Conservation (phyloP, 352 stramenopile genomes). For the Phytophthora cactorum region DNA sequence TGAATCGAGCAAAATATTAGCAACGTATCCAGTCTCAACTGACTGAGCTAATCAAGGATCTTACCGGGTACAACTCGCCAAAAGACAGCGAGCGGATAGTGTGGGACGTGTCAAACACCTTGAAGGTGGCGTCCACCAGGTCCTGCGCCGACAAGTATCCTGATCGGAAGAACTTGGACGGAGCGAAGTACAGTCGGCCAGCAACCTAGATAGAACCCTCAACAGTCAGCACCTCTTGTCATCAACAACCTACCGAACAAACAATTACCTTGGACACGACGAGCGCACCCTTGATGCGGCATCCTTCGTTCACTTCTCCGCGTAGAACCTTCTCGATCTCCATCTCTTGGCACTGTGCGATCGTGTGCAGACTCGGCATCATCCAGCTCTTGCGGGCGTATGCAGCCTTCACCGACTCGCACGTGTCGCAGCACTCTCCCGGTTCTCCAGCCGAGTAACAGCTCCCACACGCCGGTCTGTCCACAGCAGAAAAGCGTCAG, state of each 20-base stretch:
- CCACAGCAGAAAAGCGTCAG: slow-evolving; percentile 7
- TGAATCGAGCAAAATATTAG: background rate
- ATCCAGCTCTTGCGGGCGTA: slow-evolving; percentile 78
- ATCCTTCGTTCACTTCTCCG: slow-evolving; percentile 79
- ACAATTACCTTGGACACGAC: slow-evolving; percentile 72
- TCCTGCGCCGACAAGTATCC: slow-evolving; percentile 75
- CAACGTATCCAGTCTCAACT: background rate
- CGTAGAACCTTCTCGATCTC: slow-evolving; percentile 82
- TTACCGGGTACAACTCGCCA: slow-evolving; percentile 75
- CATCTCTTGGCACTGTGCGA: slow-evolving; percentile 77
- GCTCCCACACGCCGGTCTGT: slow-evolving; percentile 68
- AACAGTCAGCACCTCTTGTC: slow-evolving; percentile 4
- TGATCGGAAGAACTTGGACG: slow-evolving; percentile 83
- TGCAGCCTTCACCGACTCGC: slow-evolving; percentile 63
- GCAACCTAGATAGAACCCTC: slow-evolving; percentile 53
- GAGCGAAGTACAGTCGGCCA: slow-evolving; percentile 83
- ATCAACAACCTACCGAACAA: background rate
- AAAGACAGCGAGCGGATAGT: slow-evolving; percentile 74
- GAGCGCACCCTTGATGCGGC: slow-evolving; percentile 74
- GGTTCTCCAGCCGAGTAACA: slow-evolving; percentile 78
- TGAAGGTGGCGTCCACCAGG: slow-evolving; percentile 71
- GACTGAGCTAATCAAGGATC: background rate
- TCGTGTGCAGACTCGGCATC: slow-evolving; percentile 80
- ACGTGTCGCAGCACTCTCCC: slow-evolving; percentile 78
- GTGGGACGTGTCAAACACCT: slow-evolving; percentile 80